Evolutionary conservation across 768 basidiomycete genomes (phyloP), one percentile per base, ranked within the genome.

Genomic region (Rickenella mellea): DNA sequence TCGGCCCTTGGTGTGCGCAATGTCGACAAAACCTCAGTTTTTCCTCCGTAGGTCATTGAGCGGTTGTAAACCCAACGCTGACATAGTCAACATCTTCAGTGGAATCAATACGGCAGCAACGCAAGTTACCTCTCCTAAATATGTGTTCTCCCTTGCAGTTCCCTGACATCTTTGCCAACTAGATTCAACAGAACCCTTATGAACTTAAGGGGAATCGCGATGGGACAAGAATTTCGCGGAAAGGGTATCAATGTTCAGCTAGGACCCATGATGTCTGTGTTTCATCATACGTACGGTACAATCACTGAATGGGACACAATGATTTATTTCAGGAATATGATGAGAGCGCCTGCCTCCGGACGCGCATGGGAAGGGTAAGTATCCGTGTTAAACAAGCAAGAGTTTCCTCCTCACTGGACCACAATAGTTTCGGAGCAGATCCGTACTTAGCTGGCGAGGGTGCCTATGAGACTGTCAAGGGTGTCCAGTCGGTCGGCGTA

Each of bases 151-250:
- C n/a, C n/a, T n/a, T n/a, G n/a, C n/a, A n/a, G n/a, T n/a, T n/a
- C n/a, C n/a, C n/a, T n/a, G 27, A 17, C 5, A 26, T 39, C 12
- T 19, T 7, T 39, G 4, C 5, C 12, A 5, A 22, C 11, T 37
- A 45, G 48, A 8, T 74, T 71, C 51, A 73, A 74, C 47, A 65
- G 73, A 27, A 67, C 66, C 5, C 59, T 83, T 20, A 78, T 81
- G 62, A 65, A 70, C 48, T 60, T 66, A 37, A 65, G 78, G 27
- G 80, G 74, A 8, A 55, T 54, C 14, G 73, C 74, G 0, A 68
- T 82, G 54, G 80, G 78, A 2, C 55, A 64, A 19, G 82, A 83
- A 53, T 75, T 75, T 59, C 65, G 64, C 35, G 74, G 70, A 28
- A 76, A 79, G 55, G 81, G 81, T 17, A 68, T 76, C 7, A 55